phyloP scores from a whole-genome alignment of 2,329 filamentous ascomycete genomes.

The Cytospora piceae region DNA sequence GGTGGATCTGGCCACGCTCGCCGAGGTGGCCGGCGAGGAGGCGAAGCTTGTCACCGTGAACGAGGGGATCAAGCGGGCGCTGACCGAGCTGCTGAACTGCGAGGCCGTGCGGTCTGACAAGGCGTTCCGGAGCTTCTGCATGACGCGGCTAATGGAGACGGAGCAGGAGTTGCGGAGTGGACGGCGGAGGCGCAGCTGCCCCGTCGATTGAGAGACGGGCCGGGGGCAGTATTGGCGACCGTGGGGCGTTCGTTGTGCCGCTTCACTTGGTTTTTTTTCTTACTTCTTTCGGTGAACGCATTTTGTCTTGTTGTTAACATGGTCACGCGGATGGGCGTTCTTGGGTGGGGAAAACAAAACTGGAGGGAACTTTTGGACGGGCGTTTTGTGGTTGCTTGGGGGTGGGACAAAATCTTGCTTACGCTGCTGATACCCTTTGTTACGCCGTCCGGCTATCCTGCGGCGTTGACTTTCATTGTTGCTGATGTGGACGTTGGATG shows the following conservation, averaged over 20 bases:
- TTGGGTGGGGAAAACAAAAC: slow-evolving; percentile 14
- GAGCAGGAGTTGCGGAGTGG: slow-evolving; percentile 61
- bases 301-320: no score
- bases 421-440: slow-evolving; percentile 23
- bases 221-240: background rate
- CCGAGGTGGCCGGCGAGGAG: slow-evolving; percentile 56
- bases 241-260: background rate
- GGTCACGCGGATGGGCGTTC: slow-evolving; percentile 19
- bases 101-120: slow-evolving; percentile 55
- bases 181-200: slow-evolving; percentile 50
- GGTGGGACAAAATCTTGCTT: background rate
- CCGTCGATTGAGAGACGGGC: slow-evolving; percentile 34
- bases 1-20: slow-evolving; percentile 51
- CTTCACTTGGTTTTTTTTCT: slow-evolving; percentile 27
- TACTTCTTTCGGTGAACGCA: background rate
- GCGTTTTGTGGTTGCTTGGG: background rate
- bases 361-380: background rate
- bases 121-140: slow-evolving; percentile 61
- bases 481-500: background rate
- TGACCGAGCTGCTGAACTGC: slow-evolving; percentile 66
- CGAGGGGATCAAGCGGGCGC: slow-evolving; percentile 63
- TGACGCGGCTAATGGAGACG: slow-evolving; percentile 62
- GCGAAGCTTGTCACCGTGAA: slow-evolving; percentile 60
- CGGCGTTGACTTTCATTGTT: slow-evolving; percentile 3
- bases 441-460: background rate